These are phyloP conservation scores for Colletotrichum sp. DNA, from an alignment of 2,329 filamentous ascomycete species.

Conservation along the genomic window DNA sequence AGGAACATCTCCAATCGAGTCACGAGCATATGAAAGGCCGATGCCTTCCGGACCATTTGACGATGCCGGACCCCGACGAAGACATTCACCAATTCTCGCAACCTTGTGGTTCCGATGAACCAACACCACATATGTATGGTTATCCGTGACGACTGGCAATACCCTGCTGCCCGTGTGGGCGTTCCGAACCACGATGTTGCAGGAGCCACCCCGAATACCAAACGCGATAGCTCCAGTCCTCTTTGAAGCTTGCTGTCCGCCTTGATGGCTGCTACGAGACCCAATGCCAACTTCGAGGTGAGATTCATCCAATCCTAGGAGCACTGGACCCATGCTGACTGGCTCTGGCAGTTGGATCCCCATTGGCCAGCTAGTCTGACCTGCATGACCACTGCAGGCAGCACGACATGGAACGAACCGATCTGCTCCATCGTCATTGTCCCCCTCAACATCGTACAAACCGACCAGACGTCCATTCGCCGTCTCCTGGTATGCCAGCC, in stretches of 20 bases:
- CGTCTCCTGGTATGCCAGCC: neutral
- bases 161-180: neutral
- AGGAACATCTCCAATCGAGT: neutral
- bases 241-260: neutral
- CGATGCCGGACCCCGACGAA: neutral
- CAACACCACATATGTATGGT: neutral
- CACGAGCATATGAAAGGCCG: neutral
- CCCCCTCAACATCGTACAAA: fast-evolving
- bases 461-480: neutral
- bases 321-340: neutral
- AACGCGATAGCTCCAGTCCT: neutral
- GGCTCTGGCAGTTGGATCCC: neutral
- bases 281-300: neutral
- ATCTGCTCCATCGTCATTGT: neutral
- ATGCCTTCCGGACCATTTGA: neutral
- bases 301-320: neutral
- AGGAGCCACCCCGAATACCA: neutral
- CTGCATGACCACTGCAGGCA: neutral
- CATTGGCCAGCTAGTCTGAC: neutral
- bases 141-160: neutral
- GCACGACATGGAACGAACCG: neutral
- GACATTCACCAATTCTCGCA: neutral
- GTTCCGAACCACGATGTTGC: neutral
- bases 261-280: neutral
- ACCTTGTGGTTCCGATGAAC: neutral